A percentile compares a stretch with the other conserved stretches of the same genome.
phyloP scores from a whole-genome alignment of 2,329 filamentous ascomycete species.

The Pyrenochaeta sp. region DNA sequence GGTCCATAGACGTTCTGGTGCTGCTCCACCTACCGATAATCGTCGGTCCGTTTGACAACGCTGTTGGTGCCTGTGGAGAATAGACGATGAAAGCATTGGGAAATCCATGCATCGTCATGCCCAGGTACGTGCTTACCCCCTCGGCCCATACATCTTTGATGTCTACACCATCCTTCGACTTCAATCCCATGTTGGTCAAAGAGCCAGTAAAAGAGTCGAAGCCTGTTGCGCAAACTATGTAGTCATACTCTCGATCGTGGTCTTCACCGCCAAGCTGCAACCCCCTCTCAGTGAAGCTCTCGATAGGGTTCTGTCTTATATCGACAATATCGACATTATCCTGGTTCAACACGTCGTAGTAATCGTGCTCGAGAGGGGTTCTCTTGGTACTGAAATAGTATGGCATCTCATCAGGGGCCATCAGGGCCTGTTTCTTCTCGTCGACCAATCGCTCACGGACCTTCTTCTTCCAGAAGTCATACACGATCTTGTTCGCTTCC shows the following conservation, averaged over 20 bases:
- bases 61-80: constrained; percentile 53
- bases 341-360: constrained; percentile 50
- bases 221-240: constrained; percentile 57
- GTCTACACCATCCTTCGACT: constrained; percentile 39
- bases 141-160: constrained; percentile 49
- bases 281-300: constrained; percentile 57
- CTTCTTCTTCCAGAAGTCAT: constrained; percentile 58
- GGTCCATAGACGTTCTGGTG: background rate
- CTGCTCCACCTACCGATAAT: constrained; percentile 40
- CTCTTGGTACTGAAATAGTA: constrained; percentile 54
- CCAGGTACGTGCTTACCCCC: constrained; percentile 48
- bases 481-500: constrained; percentile 50
- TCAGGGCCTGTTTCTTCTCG: constrained; percentile 47
- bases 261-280: constrained; percentile 57
- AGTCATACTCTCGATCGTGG: constrained; percentile 61
- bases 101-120: constrained; percentile 48
- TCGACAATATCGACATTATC: constrained; percentile 59
- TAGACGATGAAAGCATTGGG: constrained; percentile 52
- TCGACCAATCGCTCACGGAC: constrained; percentile 47
- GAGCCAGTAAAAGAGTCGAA: constrained; percentile 52
- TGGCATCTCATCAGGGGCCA: constrained; percentile 50
- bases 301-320: constrained; percentile 49
- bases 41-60: constrained; percentile 54
- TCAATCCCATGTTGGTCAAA: constrained; percentile 42
- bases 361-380: constrained; percentile 46